These are phyloP conservation scores for Heliamphora exappendiculata DNA, from an alignment of 148 eudicot species.

Conservation along the genomic window DNA sequence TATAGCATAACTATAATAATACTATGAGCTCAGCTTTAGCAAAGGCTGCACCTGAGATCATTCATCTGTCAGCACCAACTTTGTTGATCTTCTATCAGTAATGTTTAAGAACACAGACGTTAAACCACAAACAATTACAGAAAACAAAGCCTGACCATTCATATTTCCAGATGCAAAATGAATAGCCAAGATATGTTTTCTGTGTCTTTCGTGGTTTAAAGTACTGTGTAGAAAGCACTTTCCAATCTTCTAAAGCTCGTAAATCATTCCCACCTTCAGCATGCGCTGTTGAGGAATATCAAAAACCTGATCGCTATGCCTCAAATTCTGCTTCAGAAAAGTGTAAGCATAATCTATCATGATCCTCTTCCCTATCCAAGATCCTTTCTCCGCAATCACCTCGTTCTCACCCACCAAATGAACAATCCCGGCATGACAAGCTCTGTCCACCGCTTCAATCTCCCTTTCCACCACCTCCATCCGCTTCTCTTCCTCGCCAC, in stretches of 20 bases:
- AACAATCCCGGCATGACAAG: slow-evolving; percentile 25
- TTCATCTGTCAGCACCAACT: too few relatives aligned
- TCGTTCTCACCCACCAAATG: slow-evolving; percentile 40
- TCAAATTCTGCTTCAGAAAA: slow-evolving; percentile 27
- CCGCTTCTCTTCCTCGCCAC: background rate
- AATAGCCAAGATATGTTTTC: too few relatives aligned
- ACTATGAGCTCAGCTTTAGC: too few relatives aligned
- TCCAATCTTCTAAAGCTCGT: slow-evolving; percentile 24
- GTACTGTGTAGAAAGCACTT: too few relatives aligned
- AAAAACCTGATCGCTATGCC: slow-evolving; percentile 22
- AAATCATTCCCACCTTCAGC: slow-evolving; percentile 44
- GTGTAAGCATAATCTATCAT: slow-evolving; percentile 25
- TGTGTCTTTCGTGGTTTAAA: too few relatives aligned
- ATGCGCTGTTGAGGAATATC: slow-evolving; percentile 27
- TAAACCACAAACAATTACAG: too few relatives aligned
- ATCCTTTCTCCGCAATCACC: slow-evolving; percentile 25
- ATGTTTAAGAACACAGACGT: too few relatives aligned
- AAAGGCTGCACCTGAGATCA: too few relatives aligned
- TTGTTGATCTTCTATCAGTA: too few relatives aligned
- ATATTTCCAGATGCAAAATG: too few relatives aligned
- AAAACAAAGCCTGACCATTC: too few relatives aligned
- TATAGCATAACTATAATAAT: too few relatives aligned
- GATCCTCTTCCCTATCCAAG: slow-evolving; percentile 20
- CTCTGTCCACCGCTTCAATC: slow-evolving; percentile 23
- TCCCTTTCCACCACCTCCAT: slow-evolving; percentile 17